Evolutionary conservation across 306 rosid genomes (phyloP).

Genomic region (Sechiopsis laciniata): DNA sequence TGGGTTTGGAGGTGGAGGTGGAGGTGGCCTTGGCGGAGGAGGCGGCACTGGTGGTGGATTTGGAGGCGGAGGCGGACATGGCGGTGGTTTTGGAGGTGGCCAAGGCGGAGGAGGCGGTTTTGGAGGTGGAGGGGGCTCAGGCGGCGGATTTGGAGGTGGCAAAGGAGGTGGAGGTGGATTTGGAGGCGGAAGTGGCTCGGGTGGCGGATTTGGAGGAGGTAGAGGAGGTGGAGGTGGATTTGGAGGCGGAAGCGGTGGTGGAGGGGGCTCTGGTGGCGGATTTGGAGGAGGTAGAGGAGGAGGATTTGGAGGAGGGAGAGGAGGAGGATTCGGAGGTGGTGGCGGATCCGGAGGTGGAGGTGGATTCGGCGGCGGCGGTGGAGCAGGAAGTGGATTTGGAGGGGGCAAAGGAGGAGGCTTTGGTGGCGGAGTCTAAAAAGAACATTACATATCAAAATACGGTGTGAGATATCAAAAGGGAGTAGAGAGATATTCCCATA

Average conservation of each 20-base stretch:
- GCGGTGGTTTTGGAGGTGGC: not conserved
- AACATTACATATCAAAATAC: not conserved
- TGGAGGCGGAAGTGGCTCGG: not conserved
- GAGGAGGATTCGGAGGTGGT: conserved; percentile 14
- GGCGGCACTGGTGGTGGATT: conserved; percentile 26
- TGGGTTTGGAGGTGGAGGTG: conserved; percentile 3
- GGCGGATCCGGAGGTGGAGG: conserved; percentile 23
- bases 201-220: not conserved
- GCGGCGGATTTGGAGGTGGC: not conserved
- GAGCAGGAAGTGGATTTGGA: not conserved
- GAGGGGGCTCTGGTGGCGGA: not conserved
- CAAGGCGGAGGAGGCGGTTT: not conserved
- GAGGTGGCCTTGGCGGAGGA: conserved; percentile 24
- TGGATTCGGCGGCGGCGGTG: conserved; percentile 22
- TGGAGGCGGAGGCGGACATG: conserved; percentile 19
- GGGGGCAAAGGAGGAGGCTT: not conserved
- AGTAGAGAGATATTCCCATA: not conserved
- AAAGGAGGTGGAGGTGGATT: too few relatives aligned
- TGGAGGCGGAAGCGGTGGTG: not conserved
- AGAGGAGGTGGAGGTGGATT: too few relatives aligned
- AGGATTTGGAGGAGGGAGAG: not conserved
- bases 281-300: conserved; percentile 6
- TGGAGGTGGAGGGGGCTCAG: conserved; percentile 17
- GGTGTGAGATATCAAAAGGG: not conserved
- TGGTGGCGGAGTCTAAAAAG: conserved; percentile 37